Evolutionary conservation across 2,329 filamentous ascomycete species (phyloP), one percentile per base, ranked within the genome.

Genomic region (Fusarium oligoseptatum): DNA sequence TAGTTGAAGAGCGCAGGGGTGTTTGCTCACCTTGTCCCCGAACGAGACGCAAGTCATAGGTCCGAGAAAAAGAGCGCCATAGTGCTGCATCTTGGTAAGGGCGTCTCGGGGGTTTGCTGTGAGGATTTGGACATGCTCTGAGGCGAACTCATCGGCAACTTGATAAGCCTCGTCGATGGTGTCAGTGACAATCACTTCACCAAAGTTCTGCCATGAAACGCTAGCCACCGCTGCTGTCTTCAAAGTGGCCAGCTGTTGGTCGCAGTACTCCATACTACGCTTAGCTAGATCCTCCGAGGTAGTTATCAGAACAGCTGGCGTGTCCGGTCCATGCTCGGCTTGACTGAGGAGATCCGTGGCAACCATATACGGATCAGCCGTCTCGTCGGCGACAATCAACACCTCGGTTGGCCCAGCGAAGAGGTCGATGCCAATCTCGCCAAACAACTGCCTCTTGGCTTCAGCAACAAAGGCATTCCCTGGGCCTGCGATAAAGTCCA

Each of bases 381-480:
- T 60, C 39, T 71, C 70, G 20, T 73, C 70, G 2, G 70, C 70
- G 2, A 73, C 70, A 12, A 73, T 36, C 17, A 73, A 58, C 0
- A 68, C 64, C 32, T 73, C 70, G 1, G 70, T 73, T 2, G 70
- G 70, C 0, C 67, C 70, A 4, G 70, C 67, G 5, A 64, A 60
- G 1, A 73, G 61, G 36, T 73, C 70, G 12, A 73, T 73, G 15
- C 70, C 70, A 29, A 73, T 68, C 41, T 67, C 61, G n/a, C 70
- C 70, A 36, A 62, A 73, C 11, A 73, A 22, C 8, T 68, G 70
- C 6, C 67, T 61, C 50, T 73, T 73, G 10, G 70, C 70, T 58
- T 73, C 70, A 15, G 70, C 70, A 8, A 73, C 70, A 43, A 73
- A 73, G 34, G 70, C 60, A 27, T 73, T 73, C 14, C 70, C 70